Base-by-base conservation (phyloP, 192 early-diverging fungal genomes). In the Endogone sp. region DNA sequence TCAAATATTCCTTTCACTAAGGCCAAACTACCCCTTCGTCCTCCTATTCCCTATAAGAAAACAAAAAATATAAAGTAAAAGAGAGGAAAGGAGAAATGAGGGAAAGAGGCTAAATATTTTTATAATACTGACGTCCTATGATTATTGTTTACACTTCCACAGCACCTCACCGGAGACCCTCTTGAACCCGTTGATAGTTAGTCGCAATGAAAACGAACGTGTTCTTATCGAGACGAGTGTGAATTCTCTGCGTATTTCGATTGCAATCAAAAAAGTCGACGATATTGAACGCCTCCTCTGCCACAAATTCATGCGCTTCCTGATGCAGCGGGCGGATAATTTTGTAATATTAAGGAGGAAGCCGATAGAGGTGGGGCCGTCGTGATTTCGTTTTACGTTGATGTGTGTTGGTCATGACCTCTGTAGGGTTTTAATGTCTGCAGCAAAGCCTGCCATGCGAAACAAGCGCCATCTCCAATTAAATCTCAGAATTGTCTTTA, bases 261-360 rank as follows among this genome's bases (percentile, higher is more conserved):
- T 99, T 70, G 90, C 91, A 27, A 95, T 99, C 76, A 99, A 99
- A 77, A 95, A 99, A 82, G 94, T 95, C 3, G 95, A 99, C 81
- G 97, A 99, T 59, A 93, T 96, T 62, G 97, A 99, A 74, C 81
- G 90, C 22, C 93, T 99, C 65, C 70, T 99, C 68, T 92, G 91
- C 62, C 95, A 97, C 84, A 94, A 96, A 76, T 97, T 99, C 68
- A 95, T 95, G n/a, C 87, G 97, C 55, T 99, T 99, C 83, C 77
- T 99, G 81, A 99, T 93, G 91, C 85, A 94, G 86, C 88, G 97
- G 56, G 97, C 97, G 22, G 97, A 99, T 73, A 94, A 83, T 82
- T 99, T 99, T 87, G 84, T 95, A 30, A 92, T 99, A 70, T 82
- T 99, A 37, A 80, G 97, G 25, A 81, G 95, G 55, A 95, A 95